These are phyloP conservation scores for Pyrenochaeta sp. DNA, from an alignment of 2,329 filamentous ascomycete species.

Conservation along the genomic window DNA sequence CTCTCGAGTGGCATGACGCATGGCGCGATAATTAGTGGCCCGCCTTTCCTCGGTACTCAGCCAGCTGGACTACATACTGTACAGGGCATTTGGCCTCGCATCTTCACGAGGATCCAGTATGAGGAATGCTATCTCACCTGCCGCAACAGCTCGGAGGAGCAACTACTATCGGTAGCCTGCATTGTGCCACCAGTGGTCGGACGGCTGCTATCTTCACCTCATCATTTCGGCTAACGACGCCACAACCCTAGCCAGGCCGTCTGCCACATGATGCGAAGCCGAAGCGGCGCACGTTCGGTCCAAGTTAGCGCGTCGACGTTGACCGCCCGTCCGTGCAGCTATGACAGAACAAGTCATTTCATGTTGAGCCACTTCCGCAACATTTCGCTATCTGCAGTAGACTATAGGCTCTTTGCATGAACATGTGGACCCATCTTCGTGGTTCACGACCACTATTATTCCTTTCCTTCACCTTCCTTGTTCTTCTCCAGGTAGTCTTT, in stretches of 20 bases:
- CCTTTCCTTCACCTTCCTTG: constrained; percentile 26
- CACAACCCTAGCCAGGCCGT: constrained; percentile 1
- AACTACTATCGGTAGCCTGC: not conserved
- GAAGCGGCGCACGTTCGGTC: not conserved
- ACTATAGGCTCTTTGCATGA: not conserved
- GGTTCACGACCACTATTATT: constrained; percentile 3
- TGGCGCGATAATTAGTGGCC: not conserved
- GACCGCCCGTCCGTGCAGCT: not conserved
- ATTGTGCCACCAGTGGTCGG: constrained; percentile 1
- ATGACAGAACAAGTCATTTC: no score
- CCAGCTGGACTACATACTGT: no score
- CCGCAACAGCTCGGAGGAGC: not conserved
- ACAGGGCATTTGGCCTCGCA: not conserved
- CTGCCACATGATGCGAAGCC: not conserved
- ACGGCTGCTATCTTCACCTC: constrained; percentile 2
- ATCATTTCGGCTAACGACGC: constrained; percentile 10
- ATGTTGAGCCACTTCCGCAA: not conserved
- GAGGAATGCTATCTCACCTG: not conserved
- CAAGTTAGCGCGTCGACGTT: not conserved
- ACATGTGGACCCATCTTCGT: not conserved
- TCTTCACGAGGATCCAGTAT: not conserved
- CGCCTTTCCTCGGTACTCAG: not conserved
- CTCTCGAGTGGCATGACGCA: constrained; percentile 14
- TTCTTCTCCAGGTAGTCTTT: constrained; percentile 76
- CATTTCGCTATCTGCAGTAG: not conserved